A percentile compares a stretch with the other conserved stretches of the same genome.
These are phyloP conservation scores for Paraphaeosphaeria sporulosa DNA, from an alignment of 2,329 filamentous ascomycete genomes.

Conservation along the genomic window DNA sequence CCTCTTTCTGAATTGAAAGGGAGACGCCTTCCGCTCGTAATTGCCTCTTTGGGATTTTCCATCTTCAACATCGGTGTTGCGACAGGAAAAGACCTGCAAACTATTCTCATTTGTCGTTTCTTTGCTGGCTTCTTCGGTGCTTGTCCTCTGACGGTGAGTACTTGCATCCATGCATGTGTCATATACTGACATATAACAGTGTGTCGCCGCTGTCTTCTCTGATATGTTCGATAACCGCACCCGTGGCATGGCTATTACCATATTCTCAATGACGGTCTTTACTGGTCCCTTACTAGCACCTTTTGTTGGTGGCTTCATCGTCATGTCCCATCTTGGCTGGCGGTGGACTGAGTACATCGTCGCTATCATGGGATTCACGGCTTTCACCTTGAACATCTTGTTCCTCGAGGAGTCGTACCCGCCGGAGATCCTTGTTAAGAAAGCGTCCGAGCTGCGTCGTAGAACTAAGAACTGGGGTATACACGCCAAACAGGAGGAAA, in stretches of 20 bases:
- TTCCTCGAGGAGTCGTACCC: slow-evolving; percentile 67
- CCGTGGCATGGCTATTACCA: slow-evolving; percentile 54
- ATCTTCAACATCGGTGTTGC: slow-evolving; percentile 60
- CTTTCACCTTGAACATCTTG: slow-evolving; percentile 59
- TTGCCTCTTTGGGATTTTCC: slow-evolving; percentile 60
- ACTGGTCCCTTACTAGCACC: slow-evolving; percentile 61
- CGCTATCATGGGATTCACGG: slow-evolving; percentile 63
- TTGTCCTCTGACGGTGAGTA: slow-evolving; percentile 59
- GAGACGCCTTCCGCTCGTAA: slow-evolving; percentile 56
- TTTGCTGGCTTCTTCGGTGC: slow-evolving; percentile 63
- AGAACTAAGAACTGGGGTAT: slow-evolving; percentile 69
- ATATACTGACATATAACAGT: slow-evolving; percentile 25
- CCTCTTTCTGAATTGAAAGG: slow-evolving; percentile 62
- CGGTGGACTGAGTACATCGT: slow-evolving; percentile 64
- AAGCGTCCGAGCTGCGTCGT: slow-evolving; percentile 63
- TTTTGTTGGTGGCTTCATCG: slow-evolving; percentile 64
- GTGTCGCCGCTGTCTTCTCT: slow-evolving; percentile 63
- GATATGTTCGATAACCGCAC: slow-evolving; percentile 61
- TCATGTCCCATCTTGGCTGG: slow-evolving; percentile 60
- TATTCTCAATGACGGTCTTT: slow-evolving; percentile 62
- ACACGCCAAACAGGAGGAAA: slow-evolving; percentile 64
- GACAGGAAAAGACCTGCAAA: slow-evolving; percentile 61
- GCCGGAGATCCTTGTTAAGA: slow-evolving; percentile 64
- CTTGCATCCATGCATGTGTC: slow-evolving; percentile 31
- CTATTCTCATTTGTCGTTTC: slow-evolving; percentile 61